Base-by-base conservation (phyloP, 768 basidiomycete species). In the Boletus tylopilopsis region DNA sequence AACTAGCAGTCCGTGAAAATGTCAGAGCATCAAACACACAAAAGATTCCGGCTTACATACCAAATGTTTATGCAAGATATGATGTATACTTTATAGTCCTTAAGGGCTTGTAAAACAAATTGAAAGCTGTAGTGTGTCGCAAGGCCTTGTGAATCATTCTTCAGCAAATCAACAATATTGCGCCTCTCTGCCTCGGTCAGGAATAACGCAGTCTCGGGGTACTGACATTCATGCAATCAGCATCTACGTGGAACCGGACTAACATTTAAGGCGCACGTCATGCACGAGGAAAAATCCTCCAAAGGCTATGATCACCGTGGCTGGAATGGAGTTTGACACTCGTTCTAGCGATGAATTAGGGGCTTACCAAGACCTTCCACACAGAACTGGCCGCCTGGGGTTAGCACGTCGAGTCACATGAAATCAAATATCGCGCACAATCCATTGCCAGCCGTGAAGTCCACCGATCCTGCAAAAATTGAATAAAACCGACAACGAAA, bases 1-100 rank as follows among this genome's bases (percentile, higher is more conserved):
- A 50, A 23, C 71, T 76, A 53, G 57, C 1, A 34, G 22, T 19
- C 23, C 29, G 11, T 36, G 18, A 7, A 30, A 41, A 47, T 16
- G 16, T 61, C 29, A 54, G 50, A 44, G 13, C 8, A 0, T 11
- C 18, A 21, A 30, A 27, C 7, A 6, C 8, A n/a, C 3, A 5
- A 10, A 37, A 45, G 11, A 64, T 24, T 38, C 2, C 18, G n/a
- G 9, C 15, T 35, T 35, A 49, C 56, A 43, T 51, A 68, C 74
- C 76, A 75, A 6, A 72, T 66, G 51, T 75, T 77, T 40, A 74
- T 74, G 29, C 57, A 51, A 18, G 55, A 25, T 54, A 69, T 62
- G 47, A 61, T 40, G 38, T 59, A 64, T 24, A 67, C 71, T 52
- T 75, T 73, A 55, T 74, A 77, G 48, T 79, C 78, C 24, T 41